Evolutionary conservation across 2,329 filamentous ascomycete genomes (phyloP), one percentile per base, ranked within the genome.

Genomic region (Ophiosphaerella herpotricha): DNA sequence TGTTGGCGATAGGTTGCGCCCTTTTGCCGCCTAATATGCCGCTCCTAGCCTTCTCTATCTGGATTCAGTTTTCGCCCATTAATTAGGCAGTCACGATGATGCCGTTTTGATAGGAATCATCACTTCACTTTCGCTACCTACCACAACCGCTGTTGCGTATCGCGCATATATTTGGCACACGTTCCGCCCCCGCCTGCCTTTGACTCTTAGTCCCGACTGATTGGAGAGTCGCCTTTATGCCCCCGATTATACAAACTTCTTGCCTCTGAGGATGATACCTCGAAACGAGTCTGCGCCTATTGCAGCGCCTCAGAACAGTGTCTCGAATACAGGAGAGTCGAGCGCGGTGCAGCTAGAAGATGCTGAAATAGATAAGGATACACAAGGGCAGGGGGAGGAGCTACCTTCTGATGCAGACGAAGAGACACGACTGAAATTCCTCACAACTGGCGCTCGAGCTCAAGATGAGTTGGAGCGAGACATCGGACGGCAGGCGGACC

Each of bases 391-490:
- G 26, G 60, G 43, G 33, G 58, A 64, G 23, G 62, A 62, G 12
- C 24, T 68, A 11, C 58, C 64, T 11, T 64, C 67, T 18, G 65
- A 73, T 49, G 68, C 67, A 12, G 73, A 75, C 43, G 76, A 78
- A 51, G 74, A 73, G 38, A 70, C 74, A 7, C 68, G 74, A 13
- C 61, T 79, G 11, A 67, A 68, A 44, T 64, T 64, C 29, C 63
- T 73, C 36, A 71, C 70, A n/a, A 71, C 67, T 13, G 68, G 70
- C 18, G 62, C 70, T n/a, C 85, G 90, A 49, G 86, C 96, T 64
- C 93, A 97, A 71, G 87, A 92, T 75, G 92, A 97, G 51, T 77
- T 97, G 16, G 93, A 97, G 73, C 83, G 91, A 54, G 91, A 96
- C 66, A 95, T 97, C 56, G 82, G 83, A 24, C 79, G 80, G 38